These are phyloP conservation scores for Rhododendron griersonianum DNA, from an alignment of 148 eudicot genomes.

Conservation along the genomic window DNA sequence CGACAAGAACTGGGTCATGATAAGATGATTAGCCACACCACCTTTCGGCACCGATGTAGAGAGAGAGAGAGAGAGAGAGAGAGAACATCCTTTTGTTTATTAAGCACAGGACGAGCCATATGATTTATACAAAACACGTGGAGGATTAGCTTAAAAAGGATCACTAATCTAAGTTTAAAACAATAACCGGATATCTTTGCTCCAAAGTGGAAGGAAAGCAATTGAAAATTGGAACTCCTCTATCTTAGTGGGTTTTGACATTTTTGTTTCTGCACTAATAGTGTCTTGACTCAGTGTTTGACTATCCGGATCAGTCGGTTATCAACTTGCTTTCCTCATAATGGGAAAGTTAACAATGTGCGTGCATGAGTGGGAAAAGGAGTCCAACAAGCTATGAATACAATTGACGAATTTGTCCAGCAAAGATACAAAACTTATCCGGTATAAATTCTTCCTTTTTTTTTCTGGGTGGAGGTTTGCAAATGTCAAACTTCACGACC, in stretches of 20 bases:
- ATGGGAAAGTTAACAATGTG: background rate
- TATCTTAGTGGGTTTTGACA: background rate
- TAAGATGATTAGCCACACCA: constrained; percentile 16
- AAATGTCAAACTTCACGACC: constrained; percentile 12
- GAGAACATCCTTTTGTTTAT: background rate
- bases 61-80: background rate
- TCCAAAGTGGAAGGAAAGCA: constrained; percentile 17
- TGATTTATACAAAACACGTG: constrained; percentile 13
- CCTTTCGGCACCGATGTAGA: constrained; percentile 13
- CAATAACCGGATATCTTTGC: background rate
- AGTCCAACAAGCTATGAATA: constrained; percentile 10
- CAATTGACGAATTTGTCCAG: constrained; percentile 1
- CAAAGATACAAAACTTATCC: background rate
- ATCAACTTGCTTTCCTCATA: background rate
- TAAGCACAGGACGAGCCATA: background rate
- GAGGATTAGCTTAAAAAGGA: constrained; percentile 20
- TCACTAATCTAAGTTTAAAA: background rate
- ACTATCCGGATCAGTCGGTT: constrained; percentile 13
- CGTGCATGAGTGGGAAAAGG: background rate
- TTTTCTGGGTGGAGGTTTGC: background rate
- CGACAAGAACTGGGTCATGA: constrained; percentile 8
- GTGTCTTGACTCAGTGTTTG: constrained; percentile 10
- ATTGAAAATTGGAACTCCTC: constrained; percentile 4
- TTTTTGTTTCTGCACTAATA: constrained; percentile 5
- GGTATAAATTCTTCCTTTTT: background rate